Evolutionary conservation across 2,329 filamentous ascomycete species (phyloP), one percentile per base, ranked within the genome.

Genomic region (Geosmithia morbida): DNA sequence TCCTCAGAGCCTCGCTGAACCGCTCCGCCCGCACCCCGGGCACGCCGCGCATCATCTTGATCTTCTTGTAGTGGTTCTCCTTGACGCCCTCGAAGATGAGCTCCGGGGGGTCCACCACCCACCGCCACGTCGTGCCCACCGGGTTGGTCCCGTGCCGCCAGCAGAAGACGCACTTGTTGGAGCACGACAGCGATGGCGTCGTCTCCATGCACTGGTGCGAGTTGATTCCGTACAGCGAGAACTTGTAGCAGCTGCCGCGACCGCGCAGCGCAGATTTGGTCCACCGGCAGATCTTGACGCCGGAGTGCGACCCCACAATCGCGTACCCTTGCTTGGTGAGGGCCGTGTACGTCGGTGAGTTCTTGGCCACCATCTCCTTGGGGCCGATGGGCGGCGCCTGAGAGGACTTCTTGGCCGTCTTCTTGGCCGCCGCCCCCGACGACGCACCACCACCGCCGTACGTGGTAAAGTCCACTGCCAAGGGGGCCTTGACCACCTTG

Each of bases 191-290:
- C 0, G 89, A 95, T 0, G 90, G 90, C 0, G 90, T 97, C 2
- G 90, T 90, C 66, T 98, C 90, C 92, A 98, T 98, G 65, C 90
- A 98, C 51, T 94, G 83, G 60, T 98, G 92, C 0, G 89, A 96
- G 53, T 85, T 79, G 63, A 98, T 98, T 45, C 90, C 90, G 64
- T 98, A 98, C 64, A 98, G 94, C 0, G 87, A 94, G 65, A 81
- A 96, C 60, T 98, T 97, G 74, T 98, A 98, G 70, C 90, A 98
- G 20, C 87, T 94, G 4, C 90, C 92, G 41, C 90, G 83, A 13
- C 90, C 90, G 40, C 90, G 85, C 1, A 97, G 79, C 10, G 90
- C 90, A 1, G 89, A 96, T 66, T 98, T 98, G 10, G 92, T 97
- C 90, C 90, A 98, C 30, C 92, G 86, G 61, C 90, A 98, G 57